Evolutionary conservation across 768 basidiomycete genomes (phyloP), one percentile per base, ranked within the genome.

Genomic region (Trametes elegans): DNA sequence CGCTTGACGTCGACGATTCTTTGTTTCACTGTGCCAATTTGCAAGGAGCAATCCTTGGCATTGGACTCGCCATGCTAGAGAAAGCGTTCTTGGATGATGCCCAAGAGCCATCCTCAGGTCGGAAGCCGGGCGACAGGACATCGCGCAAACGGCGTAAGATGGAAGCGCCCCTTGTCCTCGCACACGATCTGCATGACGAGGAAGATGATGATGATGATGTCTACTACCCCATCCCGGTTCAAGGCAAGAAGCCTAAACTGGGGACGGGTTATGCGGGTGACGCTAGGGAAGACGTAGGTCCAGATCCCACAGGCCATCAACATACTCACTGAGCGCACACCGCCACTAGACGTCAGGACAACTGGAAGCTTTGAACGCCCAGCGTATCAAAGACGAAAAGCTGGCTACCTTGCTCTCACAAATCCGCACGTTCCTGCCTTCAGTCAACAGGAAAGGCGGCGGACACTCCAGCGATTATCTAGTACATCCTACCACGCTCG

Each of bases 261-360:
- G 94, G 95, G 0, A 85, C 79, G 18, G 95, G 95, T 10, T 98
- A 97, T 71, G 92, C 88, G 21, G 93, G 94, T 6, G 81, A 85
- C 56, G 76, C 77, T 31, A 81, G 80, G 54, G 95, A 97, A 73
- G 93, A 97, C 73, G 93, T 93, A 68, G 75, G 89, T 74, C 21
- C 38, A 53, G 31, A 16, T 31, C 27, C 27, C 18, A 13, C 28
- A 3, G 11, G 19, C 16, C 11, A 28, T 5, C 34, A 5, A 24
- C 18, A 24, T 43, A 46, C 44, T 41, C 18, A 46, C 57, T 27
- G 7, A 19, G n/a, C 18, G 14, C 8, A 8, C 32, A 6, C 4
- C 14, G 7, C 26, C 45, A 52, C 16, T 23, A 38, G 40, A 56
- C 49, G 50, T 81, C 89, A 1, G 93, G 94, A 18, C 89, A 93